A percentile compares a stretch with the other conserved stretches of the same genome.
These are phyloP conservation scores for Sporormia fimetaria DNA, from an alignment of 495 filamentous ascomycete genomes.

Conservation along the genomic window DNA sequence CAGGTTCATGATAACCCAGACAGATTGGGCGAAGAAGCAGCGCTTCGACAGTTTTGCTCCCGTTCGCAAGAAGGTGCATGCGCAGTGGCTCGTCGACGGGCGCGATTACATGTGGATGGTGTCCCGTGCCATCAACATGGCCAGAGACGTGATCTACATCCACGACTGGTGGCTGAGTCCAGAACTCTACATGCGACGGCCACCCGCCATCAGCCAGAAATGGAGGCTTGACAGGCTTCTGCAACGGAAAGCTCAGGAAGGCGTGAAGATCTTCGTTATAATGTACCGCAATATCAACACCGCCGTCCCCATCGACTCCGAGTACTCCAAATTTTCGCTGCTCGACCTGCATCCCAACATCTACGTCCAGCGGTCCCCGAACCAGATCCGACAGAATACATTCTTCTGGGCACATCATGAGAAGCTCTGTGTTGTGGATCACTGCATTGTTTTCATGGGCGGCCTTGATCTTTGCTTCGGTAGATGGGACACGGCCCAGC, in stretches of 20 bases:
- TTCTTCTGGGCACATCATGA: conserved; percentile 99
- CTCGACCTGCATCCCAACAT: conserved; percentile 93
- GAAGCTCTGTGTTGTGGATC: conserved; percentile 90
- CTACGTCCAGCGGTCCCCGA: conserved; percentile 89
- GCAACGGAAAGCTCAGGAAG: conserved; percentile 83
- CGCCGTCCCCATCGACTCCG: conserved; percentile 95
- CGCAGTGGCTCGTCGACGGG: conserved; percentile 94
- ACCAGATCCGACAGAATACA: conserved; percentile 97
- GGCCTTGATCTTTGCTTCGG: conserved; percentile 97
- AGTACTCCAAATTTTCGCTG: conserved; percentile 95
- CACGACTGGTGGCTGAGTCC: conserved; percentile 99
- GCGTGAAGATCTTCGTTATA: conserved; percentile 96
- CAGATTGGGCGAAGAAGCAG: conserved; percentile 70
- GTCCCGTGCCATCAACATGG: conserved; percentile 92
- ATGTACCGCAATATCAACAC: conserved; percentile 98
- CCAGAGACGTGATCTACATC: conserved; percentile 96
- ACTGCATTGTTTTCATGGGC: conserved; percentile 90
- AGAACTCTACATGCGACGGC: conserved; percentile 89
- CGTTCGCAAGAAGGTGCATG: conserved; percentile 72
- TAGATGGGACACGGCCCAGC: conserved; percentile 91
- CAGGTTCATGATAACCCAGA: conserved; percentile 64
- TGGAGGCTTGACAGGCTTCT: conserved; percentile 95
- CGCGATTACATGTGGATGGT: conserved; percentile 99
- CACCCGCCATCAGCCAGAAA: conserved; percentile 94
- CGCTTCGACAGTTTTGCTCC: conserved; percentile 92